Percentiles rank a stretch among this genome's conserved stretches.
These are phyloP conservation scores for Yamadazyma mexicana DNA, from an alignment of 1,139 yeast species.

Conservation along the genomic window DNA sequence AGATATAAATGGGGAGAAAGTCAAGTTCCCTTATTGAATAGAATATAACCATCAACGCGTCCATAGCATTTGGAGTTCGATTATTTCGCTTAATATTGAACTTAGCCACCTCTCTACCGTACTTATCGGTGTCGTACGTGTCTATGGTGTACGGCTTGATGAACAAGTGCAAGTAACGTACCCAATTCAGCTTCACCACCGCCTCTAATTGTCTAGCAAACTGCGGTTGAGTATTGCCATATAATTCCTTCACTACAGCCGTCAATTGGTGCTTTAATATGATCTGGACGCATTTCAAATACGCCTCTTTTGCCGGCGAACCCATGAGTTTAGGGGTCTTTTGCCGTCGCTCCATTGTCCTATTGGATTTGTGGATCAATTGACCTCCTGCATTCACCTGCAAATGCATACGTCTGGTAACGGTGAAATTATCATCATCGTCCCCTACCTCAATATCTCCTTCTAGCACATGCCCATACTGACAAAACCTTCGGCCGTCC, in stretches of 20 bases:
- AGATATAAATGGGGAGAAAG: slow-evolving; percentile 36
- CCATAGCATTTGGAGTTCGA: slow-evolving; percentile 24
- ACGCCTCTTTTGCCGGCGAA: slow-evolving; percentile 46
- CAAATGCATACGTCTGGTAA: slow-evolving; percentile 56
- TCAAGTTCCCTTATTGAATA: slow-evolving; percentile 35
- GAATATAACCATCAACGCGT: slow-evolving; percentile 38
- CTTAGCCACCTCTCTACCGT: slow-evolving; percentile 1
- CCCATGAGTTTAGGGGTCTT: slow-evolving; percentile 44
- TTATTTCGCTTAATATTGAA: slow-evolving; percentile 17
- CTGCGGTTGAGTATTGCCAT: slow-evolving; percentile 5
- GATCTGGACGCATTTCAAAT: slow-evolving; percentile 54
- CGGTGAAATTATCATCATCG: slow-evolving; percentile 51
- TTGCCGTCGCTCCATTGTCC: slow-evolving; percentile 39
- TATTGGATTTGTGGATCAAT: slow-evolving; percentile 9
- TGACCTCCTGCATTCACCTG: slow-evolving; percentile 11
- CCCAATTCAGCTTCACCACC: slow-evolving; percentile 55
- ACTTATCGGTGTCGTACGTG: slow-evolving; percentile 6
- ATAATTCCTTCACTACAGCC: slow-evolving; percentile 22
- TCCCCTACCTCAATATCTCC: slow-evolving; percentile 78
- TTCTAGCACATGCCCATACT: slow-evolving; percentile 85
- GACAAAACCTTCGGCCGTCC: slow-evolving; percentile 82
- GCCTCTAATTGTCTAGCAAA: slow-evolving; percentile 28
- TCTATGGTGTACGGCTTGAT: slow-evolving; percentile 12
- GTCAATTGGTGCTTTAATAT: slow-evolving; percentile 52
- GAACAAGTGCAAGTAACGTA: slow-evolving; percentile 26